Conservation (phyloP, 1,284 basidiomycete species). For the Mycena sp. region DNA sequence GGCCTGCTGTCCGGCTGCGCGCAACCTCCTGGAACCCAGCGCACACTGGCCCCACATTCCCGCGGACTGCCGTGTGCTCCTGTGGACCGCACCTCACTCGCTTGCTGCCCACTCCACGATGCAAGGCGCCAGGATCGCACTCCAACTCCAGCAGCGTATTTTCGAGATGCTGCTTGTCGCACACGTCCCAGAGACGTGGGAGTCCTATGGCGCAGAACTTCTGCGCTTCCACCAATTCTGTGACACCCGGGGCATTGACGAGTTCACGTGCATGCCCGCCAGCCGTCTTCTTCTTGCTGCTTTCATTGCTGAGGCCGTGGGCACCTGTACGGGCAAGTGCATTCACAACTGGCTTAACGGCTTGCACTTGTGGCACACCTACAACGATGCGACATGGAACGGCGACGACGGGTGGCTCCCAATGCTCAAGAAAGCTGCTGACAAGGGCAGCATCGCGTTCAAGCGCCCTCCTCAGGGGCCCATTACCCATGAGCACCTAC, state of each 20-base stretch:
- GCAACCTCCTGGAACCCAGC: not conserved
- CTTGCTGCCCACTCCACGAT: not conserved
- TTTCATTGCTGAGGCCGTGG: conserved; percentile 33
- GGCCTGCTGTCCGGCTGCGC: too few relatives aligned
- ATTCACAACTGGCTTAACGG: conserved; percentile 2
- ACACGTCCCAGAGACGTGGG: conserved; percentile 32
- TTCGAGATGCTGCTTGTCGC: not conserved
- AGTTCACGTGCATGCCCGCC: conserved; percentile 44
- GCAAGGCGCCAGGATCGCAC: not conserved
- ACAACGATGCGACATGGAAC: conserved; percentile 2
- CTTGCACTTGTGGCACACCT: conserved; percentile 1
- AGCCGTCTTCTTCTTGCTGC: conserved; percentile 28
- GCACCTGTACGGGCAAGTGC: not conserved
- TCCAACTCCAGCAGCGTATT: not conserved
- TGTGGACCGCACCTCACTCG: not conserved
- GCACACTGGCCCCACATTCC: not conserved
- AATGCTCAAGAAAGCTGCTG: not conserved
- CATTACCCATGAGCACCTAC: not conserved
- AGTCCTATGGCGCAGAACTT: conserved; percentile 44
- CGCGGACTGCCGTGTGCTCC: not conserved
- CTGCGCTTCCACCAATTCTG: conserved; percentile 46
- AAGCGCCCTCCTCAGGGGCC: conserved; percentile 6
- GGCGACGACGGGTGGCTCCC: not conserved
- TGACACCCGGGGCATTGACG: conserved; percentile 36
- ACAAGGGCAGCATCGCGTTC: not conserved